These are phyloP conservation scores for Rhododendron griersonianum DNA, from an alignment of 148 eudicot genomes.

Conservation along the genomic window DNA sequence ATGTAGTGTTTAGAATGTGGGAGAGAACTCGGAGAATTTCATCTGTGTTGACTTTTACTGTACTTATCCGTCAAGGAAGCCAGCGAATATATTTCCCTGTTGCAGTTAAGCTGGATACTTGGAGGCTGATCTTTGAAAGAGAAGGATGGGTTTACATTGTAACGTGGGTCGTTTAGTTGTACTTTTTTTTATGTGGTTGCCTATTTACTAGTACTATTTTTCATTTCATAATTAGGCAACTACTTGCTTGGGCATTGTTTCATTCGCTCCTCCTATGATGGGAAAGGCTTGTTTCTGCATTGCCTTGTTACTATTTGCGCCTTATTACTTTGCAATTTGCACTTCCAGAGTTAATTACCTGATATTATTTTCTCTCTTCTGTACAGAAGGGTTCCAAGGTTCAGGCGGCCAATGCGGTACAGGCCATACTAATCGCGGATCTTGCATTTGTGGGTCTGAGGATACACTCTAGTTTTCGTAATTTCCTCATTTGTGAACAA, in stretches of 20 bases:
- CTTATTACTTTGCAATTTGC: too few species aligned
- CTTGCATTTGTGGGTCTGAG: not conserved
- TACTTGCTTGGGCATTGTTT: not conserved
- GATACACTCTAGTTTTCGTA: not conserved
- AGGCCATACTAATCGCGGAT: constrained; percentile 31
- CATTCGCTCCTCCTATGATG: not conserved
- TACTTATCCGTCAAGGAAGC: not conserved
- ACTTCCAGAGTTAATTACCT: not conserved
- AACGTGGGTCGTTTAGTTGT: not conserved
- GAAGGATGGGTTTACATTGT: not conserved
- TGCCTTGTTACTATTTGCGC: not conserved
- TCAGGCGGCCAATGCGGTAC: constrained; percentile 46
- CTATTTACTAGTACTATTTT: not conserved
- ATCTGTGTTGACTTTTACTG: not conserved
- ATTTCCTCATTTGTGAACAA: not conserved
- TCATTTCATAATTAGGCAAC: not conserved
- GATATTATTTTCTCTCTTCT: not conserved
- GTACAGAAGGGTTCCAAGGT: constrained; percentile 53
- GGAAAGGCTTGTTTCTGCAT: not conserved
- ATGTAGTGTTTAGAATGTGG: too few species aligned
- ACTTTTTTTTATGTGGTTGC: not conserved
- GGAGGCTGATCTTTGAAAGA: not conserved
- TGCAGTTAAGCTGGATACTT: not conserved
- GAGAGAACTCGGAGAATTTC: not conserved
- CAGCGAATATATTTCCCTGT: not conserved